phyloP scores from a whole-genome alignment of 768 basidiomycete genomes.

The Lactarius vividus region DNA sequence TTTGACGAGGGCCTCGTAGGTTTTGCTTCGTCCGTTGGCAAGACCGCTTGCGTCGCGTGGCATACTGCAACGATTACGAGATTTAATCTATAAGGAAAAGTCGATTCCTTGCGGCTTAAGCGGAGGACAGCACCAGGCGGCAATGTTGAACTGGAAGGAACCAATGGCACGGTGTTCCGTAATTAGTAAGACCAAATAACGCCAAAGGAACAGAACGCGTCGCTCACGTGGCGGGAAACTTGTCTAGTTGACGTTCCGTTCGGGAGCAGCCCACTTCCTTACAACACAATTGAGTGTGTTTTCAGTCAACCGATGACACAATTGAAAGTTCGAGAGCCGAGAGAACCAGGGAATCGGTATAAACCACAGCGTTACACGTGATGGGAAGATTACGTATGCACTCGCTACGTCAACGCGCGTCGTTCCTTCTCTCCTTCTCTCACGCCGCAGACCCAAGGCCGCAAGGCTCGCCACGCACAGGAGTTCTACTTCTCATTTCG shows the following conservation, averaged over 20 bases:
- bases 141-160: constrained; percentile 1
- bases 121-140: constrained; percentile 7
- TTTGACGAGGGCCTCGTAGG: constrained; percentile 26
- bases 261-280: background rate
- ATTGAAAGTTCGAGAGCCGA: background rate
- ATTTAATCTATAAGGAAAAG: background rate
- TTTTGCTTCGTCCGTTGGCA: constrained; percentile 11
- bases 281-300: background rate
- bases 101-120: background rate
- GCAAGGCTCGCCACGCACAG: constrained; percentile 65
- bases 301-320: too few species aligned
- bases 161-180: background rate
- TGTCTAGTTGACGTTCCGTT: background rate
- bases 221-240: constrained; percentile 23
- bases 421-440: constrained; percentile 8
- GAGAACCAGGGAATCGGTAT: background rate
- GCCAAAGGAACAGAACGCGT: constrained; percentile 23
- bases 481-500: constrained; percentile 38
- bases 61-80: constrained; percentile 3
- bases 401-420: background rate
- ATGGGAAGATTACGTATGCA: constrained; percentile 21
- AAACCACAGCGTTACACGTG: background rate
- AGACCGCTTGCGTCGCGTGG: constrained; percentile 18
- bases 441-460: constrained; percentile 52
- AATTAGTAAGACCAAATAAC: constrained; percentile 12